phyloP scores from a whole-genome alignment of 495 filamentous ascomycete species.

The Lentithecium fluviatile region DNA sequence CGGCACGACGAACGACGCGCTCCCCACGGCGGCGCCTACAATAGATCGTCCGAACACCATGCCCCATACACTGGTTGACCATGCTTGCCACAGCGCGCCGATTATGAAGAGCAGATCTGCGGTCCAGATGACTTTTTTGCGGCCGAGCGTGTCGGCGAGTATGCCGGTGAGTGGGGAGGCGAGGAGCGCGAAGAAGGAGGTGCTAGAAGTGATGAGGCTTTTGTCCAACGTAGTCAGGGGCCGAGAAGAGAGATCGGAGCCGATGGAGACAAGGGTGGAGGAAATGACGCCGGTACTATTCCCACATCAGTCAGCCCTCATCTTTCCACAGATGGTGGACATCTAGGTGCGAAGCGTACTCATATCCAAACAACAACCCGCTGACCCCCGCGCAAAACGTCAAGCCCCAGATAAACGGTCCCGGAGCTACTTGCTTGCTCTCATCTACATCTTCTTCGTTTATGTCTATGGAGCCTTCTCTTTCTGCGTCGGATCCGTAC shows the following conservation, averaged over 20 bases:
- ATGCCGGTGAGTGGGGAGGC: slow-evolving; percentile 73
- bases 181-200: slow-evolving; percentile 75
- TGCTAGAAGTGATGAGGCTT: slow-evolving; percentile 78
- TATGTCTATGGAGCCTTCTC: too few relatives aligned
- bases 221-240: slow-evolving; percentile 74
- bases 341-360: slow-evolving; percentile 45
- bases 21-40: slow-evolving; percentile 79
- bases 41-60: slow-evolving; percentile 81
- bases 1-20: slow-evolving; percentile 78
- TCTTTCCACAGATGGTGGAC: neutral
- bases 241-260: slow-evolving; percentile 66
- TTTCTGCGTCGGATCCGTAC: neutral
- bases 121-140: slow-evolving; percentile 71
- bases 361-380: slow-evolving; percentile 85
- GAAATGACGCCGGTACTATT: slow-evolving; percentile 86
- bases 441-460: slow-evolving; percentile 19
- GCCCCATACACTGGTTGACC: slow-evolving; percentile 56
- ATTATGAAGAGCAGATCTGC: slow-evolving; percentile 76
- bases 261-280: slow-evolving; percentile 78
- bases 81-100: slow-evolving; percentile 71
- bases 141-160: slow-evolving; percentile 70
- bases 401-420: slow-evolving; percentile 65
- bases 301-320: slow-evolving; percentile 6
- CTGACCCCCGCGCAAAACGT: slow-evolving; percentile 81
- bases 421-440: slow-evolving; percentile 20